Conservation (phyloP, 2,329 filamentous ascomycete genomes). For the Xylariaceae sp. region DNA sequence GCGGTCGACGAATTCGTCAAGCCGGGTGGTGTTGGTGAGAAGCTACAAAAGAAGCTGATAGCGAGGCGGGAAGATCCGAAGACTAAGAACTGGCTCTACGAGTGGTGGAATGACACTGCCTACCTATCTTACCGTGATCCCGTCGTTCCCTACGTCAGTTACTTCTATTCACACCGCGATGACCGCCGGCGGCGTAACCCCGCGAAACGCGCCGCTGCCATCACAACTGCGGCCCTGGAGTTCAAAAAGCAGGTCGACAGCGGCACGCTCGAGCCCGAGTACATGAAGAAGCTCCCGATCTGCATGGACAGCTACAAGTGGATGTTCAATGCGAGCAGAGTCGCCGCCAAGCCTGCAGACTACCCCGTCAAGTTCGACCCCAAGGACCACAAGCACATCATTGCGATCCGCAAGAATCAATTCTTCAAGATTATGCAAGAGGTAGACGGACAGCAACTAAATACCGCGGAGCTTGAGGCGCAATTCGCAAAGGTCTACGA, state of each 20-base stretch:
- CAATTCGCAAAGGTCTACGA: constrained; percentile 88
- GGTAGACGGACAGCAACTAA: constrained; percentile 82
- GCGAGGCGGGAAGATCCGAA: constrained; percentile 80
- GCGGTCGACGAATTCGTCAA: constrained; percentile 88
- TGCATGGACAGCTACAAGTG: constrained; percentile 98
- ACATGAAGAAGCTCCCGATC: constrained; percentile 97
- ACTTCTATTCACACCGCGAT: constrained; percentile 98
- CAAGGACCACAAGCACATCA: constrained; percentile 81
- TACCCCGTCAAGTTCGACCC: constrained; percentile 80
- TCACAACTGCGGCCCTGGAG: constrained; percentile 82
- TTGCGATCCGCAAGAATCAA: constrained; percentile 93
- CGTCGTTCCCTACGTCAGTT: constrained; percentile 96
- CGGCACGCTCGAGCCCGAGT: constrained; percentile 89
- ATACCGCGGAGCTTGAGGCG: constrained; percentile 84
- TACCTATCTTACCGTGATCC: constrained; percentile 95
- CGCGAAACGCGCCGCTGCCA: constrained; percentile 88
- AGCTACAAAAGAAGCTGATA: constrained; percentile 85
- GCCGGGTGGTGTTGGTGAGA: constrained; percentile 81
- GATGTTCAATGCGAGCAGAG: constrained; percentile 96
- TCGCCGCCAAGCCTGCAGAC: constrained; percentile 82
- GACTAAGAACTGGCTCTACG: constrained; percentile 90
- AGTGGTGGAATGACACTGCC: constrained; percentile 98
- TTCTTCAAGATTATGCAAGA: constrained; percentile 93
- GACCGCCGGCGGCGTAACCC: constrained; percentile 87
- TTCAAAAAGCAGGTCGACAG: constrained; percentile 93